These are phyloP conservation scores for Zygoascus biomembranicola DNA, from an alignment of 805 yeast species.

Conservation along the genomic window DNA sequence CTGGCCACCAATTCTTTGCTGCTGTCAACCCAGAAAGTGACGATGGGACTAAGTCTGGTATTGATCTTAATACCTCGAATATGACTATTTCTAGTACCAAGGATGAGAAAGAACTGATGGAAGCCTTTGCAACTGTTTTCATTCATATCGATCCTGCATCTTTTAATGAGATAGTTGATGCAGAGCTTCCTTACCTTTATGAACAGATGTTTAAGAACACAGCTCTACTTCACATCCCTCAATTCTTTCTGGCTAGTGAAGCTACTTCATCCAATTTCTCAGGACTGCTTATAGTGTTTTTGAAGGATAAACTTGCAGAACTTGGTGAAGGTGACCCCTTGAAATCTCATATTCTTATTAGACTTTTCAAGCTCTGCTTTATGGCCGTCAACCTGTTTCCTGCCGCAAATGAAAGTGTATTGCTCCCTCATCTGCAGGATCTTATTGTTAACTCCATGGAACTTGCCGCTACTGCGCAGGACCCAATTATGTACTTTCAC, in stretches of 20 bases:
- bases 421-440: constrained; percentile 79
- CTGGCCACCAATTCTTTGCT: constrained; percentile 73
- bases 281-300: constrained; percentile 69
- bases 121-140: constrained; percentile 85
- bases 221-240: constrained; percentile 83
- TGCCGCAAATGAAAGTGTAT: constrained; percentile 69
- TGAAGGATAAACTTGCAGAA: constrained; percentile 62
- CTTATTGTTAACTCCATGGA: constrained; percentile 74
- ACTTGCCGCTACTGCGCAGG: constrained; percentile 75
- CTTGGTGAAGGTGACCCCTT: constrained; percentile 74
- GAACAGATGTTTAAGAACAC: constrained; percentile 75
- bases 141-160: constrained; percentile 93
- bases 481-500: constrained; percentile 84
- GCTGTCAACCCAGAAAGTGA: constrained; percentile 26
- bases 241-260: constrained; percentile 88
- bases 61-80: constrained; percentile 43
- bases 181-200: constrained; percentile 71
- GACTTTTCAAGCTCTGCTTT: constrained; percentile 85
- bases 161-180: constrained; percentile 81
- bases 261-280: constrained; percentile 90
- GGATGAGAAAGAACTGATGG: constrained; percentile 94
- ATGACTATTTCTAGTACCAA: constrained; percentile 80
- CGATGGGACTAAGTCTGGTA: constrained; percentile 20
- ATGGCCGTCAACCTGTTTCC: constrained; percentile 95
- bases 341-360: constrained; percentile 69